Evolutionary conservation across 495 filamentous ascomycete genomes (phyloP), one percentile per base, ranked within the genome.

Genomic region (Hyphodiscus hymeniophilus): DNA sequence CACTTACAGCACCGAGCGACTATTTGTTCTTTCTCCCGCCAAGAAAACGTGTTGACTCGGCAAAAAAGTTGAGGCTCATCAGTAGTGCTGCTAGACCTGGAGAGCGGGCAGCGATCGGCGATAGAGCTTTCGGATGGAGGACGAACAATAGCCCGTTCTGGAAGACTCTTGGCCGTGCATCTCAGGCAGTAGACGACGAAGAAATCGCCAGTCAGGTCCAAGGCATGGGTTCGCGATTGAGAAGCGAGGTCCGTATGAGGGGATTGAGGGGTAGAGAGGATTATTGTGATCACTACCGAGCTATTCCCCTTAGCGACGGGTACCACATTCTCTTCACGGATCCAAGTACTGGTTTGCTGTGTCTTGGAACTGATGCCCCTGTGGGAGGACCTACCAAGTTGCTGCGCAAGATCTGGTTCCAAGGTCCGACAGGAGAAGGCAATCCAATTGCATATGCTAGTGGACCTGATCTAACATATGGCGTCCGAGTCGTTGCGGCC

Each of bases 241-340:
- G 46, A 36, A 33, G 34, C 18, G 43, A 45, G 1, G 15, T 7
- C 8, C 23, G 32, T 6, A 32, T 32, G 6, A 47, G 36, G 2
- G 28, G 16, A 11, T 23, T 41, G 1, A 35, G 18, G 33, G 50
- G 48, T 21, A 34, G 58, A n/a, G 51, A 45, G 16, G 58, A 58
- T n/a, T 40, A 22, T 20, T 54, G 69, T 22, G 81, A 86, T 54
- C 80, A 88, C 55, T 84, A 80, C 53, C 74, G 72, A 10, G 84
- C 84, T 5, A 64, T 84, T 3, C 84, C 84, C 0, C 64, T 86
- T 35, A 80, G 79, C 51, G 84, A 87, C 60, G 82, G 84, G 1
- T 67, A 76, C 33, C 80, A 87, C 51, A 67, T 89, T 26, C 63
- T 87, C 18, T 89, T 85, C 64, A 80, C 78, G 7, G 83, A 87